Conservation (phyloP, 768 basidiomycete species). For the Tephrocybe sp. region DNA sequence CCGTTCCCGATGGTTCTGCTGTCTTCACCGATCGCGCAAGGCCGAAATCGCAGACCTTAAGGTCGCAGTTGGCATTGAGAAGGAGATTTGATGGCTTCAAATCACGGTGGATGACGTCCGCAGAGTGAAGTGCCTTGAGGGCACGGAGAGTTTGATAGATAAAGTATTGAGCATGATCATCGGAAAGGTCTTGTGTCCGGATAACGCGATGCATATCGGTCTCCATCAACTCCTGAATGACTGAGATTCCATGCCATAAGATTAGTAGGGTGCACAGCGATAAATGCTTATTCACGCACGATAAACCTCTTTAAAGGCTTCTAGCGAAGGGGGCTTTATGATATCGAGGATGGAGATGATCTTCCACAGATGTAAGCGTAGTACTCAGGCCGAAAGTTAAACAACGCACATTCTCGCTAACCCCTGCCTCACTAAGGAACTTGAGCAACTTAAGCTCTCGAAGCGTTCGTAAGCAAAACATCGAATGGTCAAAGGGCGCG, state of each 20-base stretch:
- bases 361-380: slow-evolving; percentile 30
- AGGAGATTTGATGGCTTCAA: slow-evolving; percentile 96
- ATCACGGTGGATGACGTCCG: slow-evolving; percentile 95
- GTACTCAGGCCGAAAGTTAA: not conserved
- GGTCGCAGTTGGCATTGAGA: slow-evolving; percentile 96
- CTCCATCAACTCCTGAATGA: slow-evolving; percentile 92
- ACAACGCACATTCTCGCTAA: slow-evolving; percentile 76
- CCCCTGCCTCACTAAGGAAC: slow-evolving; percentile 83
- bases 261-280: slow-evolving; percentile 2
- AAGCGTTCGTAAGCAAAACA: slow-evolving; percentile 91
- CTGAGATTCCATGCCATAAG: slow-evolving; percentile 30
- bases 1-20: slow-evolving; percentile 80
- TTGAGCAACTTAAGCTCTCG: slow-evolving; percentile 83
- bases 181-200: slow-evolving; percentile 89
- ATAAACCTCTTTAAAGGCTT: slow-evolving; percentile 87
- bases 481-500: slow-evolving; percentile 91
- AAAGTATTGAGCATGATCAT: slow-evolving; percentile 94
- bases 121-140: slow-evolving; percentile 93
- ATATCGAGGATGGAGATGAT: slow-evolving; percentile 92
- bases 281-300: slow-evolving; percentile 35
- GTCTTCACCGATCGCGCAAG: slow-evolving; percentile 88
- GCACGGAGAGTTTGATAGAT: slow-evolving; percentile 94
- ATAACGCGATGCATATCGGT: slow-evolving; percentile 98
- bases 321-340: slow-evolving; percentile 74
- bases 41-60: slow-evolving; percentile 96